phyloP scores from a whole-genome alignment of 805 yeast species.

The Ogataea thermomethanolica region DNA sequence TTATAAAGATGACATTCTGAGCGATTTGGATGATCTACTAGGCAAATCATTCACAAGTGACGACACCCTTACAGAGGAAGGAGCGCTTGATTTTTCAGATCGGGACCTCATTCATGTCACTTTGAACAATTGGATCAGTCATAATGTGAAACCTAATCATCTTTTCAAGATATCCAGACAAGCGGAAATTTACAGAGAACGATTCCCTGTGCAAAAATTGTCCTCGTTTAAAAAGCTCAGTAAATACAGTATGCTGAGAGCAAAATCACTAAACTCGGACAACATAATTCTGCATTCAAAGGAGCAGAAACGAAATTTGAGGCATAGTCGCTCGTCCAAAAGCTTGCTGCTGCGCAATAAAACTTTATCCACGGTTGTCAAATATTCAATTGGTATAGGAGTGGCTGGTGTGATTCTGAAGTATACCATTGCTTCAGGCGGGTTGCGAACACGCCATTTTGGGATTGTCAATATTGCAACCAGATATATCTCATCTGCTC shows the following conservation, averaged over 20 bases:
- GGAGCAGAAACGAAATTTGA: conserved; percentile 6
- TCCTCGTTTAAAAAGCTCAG: conserved; percentile 8
- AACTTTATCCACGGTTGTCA: conserved; percentile 18
- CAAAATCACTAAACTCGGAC: conserved; percentile 7
- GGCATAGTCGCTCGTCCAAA: conserved; percentile 2
- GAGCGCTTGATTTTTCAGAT: conserved; percentile 18
- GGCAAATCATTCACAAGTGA: conserved; percentile 29
- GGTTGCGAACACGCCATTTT: conserved; percentile 10
- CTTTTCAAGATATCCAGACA: conserved; percentile 26
- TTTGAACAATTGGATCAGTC: conserved; percentile 27
- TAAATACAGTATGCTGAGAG: conserved; percentile 23
- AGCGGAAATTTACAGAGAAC: conserved; percentile 12
- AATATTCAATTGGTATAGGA: conserved; percentile 21
- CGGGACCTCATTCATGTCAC: conserved; percentile 29
- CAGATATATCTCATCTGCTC: conserved; percentile 7
- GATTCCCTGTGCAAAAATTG: conserved; percentile 9
- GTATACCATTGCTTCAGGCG: conserved; percentile 9
- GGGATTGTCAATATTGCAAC: conserved; percentile 9
- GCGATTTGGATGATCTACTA: conserved; percentile 29
- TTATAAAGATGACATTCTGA: conserved; percentile 43
- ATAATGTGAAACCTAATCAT: conserved; percentile 26
- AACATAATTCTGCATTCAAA: conserved; percentile 15
- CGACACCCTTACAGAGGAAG: conserved; percentile 22
- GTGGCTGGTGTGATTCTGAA: conserved; percentile 17
- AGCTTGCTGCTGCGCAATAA: conserved; percentile 10